phyloP scores from a whole-genome alignment of 2,329 filamentous ascomycete genomes.

The Celoporthe dispersa region DNA sequence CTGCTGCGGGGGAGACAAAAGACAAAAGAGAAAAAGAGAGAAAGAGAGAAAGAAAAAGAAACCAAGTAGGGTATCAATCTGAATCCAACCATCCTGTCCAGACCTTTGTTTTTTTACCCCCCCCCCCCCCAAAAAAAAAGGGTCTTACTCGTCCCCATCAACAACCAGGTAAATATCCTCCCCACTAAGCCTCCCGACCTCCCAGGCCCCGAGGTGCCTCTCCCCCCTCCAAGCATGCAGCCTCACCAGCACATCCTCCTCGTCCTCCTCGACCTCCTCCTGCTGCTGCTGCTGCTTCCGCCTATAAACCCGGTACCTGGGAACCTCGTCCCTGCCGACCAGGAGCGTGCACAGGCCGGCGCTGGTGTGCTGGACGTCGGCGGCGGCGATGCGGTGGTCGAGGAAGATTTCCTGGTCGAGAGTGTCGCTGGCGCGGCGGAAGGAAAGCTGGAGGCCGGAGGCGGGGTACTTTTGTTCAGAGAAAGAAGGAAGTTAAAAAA shows the following conservation, averaged over 20 bases:
- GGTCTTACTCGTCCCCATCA: background rate
- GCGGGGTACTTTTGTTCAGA: too few relatives aligned
- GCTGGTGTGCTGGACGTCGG: conserved; percentile 22
- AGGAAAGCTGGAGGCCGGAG: conserved; percentile 29
- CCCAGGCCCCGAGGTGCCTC: conserved; percentile 27
- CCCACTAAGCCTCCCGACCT: conserved; percentile 30
- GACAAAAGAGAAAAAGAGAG: background rate
- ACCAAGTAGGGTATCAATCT: background rate
- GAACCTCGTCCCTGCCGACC: conserved; percentile 21
- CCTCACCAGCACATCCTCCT: conserved; percentile 23
- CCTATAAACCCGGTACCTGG: conserved; percentile 14
- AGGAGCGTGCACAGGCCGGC: conserved; percentile 25
- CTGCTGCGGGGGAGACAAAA: too few relatives aligned
- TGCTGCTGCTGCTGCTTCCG: background rate
- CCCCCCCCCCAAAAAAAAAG: background rate
- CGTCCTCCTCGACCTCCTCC: background rate
- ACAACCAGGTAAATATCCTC: conserved; percentile 15
- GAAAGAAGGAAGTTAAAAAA: too few relatives aligned
- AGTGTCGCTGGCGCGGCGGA: conserved; percentile 15
- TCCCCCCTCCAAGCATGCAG: conserved; percentile 32
- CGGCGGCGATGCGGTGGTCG: conserved; percentile 25
- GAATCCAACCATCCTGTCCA: background rate
- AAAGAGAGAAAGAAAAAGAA: background rate
- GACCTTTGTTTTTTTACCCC: background rate
- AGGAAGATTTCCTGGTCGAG: conserved; percentile 23